Base-by-base conservation (phyloP, 2,329 filamentous ascomycete genomes). In the Sclerotiophoma versabilis region DNA sequence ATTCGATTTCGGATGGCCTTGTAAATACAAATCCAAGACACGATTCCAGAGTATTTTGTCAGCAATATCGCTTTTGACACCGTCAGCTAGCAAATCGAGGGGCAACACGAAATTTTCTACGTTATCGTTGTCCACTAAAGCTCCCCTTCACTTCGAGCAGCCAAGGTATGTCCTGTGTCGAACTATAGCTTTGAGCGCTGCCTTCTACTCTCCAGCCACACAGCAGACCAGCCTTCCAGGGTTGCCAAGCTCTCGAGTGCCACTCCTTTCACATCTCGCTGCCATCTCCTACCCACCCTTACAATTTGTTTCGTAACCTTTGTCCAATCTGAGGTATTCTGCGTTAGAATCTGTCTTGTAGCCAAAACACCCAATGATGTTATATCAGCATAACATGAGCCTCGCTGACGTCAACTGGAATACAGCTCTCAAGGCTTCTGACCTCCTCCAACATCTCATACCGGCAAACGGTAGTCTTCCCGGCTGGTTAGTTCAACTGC, bases 91-190 rank as follows among this genome's bases (percentile, higher is more conserved):
- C n/a, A 33, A 4, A 19, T 15, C 42, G 49, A 47, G 49, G 49
- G 29, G 38, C 25, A 30, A 15, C 19, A 22, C 26, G 23, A 42
- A 43, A 49, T 42, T 49, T 43, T 49, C 47, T 36, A 34, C 36
- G 9, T 14, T 25, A 17, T 12, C 37, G 8, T 20, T n/a, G 11
- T 6, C 25, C 25, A 30, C 19, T 22, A 37, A 9, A 23, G n/a
- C 19, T 37, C 36, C 52, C 54, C 57, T 60, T 56, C 57, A 56
- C 22, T 50, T 44, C 29, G 22, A 47, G 39, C 39, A 60, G 25
- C 47, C 25, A 23, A 59, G 58, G 63, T 66, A 65, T 49, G 65
- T 41, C 32, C 36, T 39, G 19, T 10, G 48, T 14, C 10, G 47
- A 19, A 14, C n/a, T n/a, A 30, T 20, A 4, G 10, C 23, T 25